Evolutionary conservation across 1,284 basidiomycete species (phyloP).

Genomic region (Fomitopsis betulina): DNA sequence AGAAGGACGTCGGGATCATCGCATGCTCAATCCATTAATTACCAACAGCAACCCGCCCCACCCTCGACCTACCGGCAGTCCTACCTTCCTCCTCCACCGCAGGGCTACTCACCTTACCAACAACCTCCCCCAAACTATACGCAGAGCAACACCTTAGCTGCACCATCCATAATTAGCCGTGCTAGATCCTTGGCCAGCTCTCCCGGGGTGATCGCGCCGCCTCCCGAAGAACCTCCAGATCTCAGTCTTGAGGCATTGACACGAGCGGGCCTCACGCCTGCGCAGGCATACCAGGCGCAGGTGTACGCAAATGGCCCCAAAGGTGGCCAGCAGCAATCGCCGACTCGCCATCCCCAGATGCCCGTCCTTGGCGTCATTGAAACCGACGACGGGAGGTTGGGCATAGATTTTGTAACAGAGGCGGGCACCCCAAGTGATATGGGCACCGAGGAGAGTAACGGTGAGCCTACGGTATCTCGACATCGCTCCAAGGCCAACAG

Average conservation of each 20-base stretch:
- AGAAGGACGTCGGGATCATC: conserved; percentile 25
- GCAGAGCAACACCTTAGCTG: conserved; percentile 28
- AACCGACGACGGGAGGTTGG: conserved; percentile 44
- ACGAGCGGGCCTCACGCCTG: conserved; percentile 58
- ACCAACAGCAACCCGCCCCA: conserved; percentile 15
- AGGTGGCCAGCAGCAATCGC: conserved; percentile 14
- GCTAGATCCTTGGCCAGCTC: conserved; percentile 49
- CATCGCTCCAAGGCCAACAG: conserved; percentile 24
- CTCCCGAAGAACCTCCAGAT: conserved; percentile 54
- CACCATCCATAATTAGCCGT: conserved; percentile 37
- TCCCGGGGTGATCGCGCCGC: conserved; percentile 43
- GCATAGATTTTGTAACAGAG: conserved; percentile 47
- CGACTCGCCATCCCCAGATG: conserved; percentile 10
- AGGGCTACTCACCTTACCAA: conserved; percentile 21
- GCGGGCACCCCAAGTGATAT: conserved; percentile 33
- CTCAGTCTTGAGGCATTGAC: conserved; percentile 41
- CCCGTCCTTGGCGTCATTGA: conserved; percentile 50
- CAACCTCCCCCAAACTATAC: conserved; percentile 29
- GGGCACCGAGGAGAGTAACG: conserved; percentile 43
- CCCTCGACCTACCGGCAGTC: conserved; percentile 21
- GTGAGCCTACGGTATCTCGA: conserved; percentile 56
- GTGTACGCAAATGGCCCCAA: conserved; percentile 45
- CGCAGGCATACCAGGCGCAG: conserved; percentile 77
- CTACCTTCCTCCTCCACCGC: conserved; percentile 19
- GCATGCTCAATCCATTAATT: conserved; percentile 18